phyloP scores from a whole-genome alignment of 2,329 filamentous ascomycete genomes.

The Xylariomycetidae sp. region DNA sequence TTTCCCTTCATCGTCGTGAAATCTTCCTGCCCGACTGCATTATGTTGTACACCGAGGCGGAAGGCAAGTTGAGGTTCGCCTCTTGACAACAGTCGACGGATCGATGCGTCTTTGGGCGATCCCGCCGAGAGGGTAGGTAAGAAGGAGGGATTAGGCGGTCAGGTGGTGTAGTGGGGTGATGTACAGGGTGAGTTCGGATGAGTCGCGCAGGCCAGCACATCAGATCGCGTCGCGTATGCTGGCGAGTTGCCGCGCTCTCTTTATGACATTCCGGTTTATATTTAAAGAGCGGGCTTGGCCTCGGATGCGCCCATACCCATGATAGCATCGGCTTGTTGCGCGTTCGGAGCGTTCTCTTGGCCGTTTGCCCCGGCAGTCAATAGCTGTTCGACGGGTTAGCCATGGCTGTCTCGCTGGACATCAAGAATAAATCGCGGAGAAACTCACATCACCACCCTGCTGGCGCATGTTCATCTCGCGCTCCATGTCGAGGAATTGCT shows the following conservation, averaged over 20 bases:
- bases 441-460: constrained; percentile 63
- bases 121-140: constrained; percentile 1
- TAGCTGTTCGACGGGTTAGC: constrained; percentile 26
- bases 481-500: constrained; percentile 96
- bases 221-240: neutral
- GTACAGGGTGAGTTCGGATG: constrained; percentile 5
- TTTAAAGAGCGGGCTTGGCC: constrained; percentile 46
- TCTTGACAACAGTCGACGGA: too few species aligned
- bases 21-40: constrained; percentile 17
- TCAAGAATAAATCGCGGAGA: neutral
- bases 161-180: constrained; percentile 2
- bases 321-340: constrained; percentile 43
- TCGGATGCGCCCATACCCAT: too few species aligned
- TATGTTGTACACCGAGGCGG: constrained; percentile 9
- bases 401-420: neutral
- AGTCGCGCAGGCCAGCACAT: neutral
- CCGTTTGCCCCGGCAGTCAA: constrained; percentile 40
- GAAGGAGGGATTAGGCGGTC: neutral
- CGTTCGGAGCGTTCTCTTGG: constrained; percentile 33
- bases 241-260: too few species aligned
- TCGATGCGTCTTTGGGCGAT: too few species aligned
- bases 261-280: neutral
- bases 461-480: constrained; percentile 95
- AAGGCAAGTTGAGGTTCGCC: constrained; percentile 13
- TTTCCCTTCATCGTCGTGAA: too few species aligned